Percentiles rank a stretch among this genome's conserved stretches.
Conservation (phyloP, 2,329 filamentous ascomycete genomes). For the Fusarium falciforme region DNA sequence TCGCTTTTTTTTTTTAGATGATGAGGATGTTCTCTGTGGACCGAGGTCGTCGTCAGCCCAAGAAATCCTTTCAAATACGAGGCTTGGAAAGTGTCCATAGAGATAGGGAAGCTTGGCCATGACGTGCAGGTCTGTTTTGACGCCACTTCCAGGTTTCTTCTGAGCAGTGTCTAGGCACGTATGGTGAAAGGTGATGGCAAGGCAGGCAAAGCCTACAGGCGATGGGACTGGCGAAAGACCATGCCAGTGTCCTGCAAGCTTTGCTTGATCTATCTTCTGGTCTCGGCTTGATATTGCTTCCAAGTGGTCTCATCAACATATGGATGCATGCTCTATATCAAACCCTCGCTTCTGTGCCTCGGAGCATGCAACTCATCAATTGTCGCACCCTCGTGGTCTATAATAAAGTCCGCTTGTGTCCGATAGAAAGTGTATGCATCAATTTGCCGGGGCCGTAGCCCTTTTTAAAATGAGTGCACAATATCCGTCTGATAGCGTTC, state of each 20-base stretch:
- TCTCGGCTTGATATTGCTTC: neutral
- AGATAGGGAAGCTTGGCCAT: neutral
- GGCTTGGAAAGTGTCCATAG: neutral
- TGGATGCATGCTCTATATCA: neutral
- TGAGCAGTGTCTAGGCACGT: neutral
- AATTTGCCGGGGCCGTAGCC: neutral
- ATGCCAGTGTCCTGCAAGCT: neutral
- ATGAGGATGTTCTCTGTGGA: neutral
- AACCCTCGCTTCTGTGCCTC: neutral
- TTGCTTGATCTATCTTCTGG: neutral
- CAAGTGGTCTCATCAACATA: neutral
- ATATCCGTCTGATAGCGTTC: neutral
- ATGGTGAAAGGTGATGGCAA: neutral
- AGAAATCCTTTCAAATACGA: neutral
- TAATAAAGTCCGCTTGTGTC: neutral
- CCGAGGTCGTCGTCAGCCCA: neutral
- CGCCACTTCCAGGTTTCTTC: neutral
- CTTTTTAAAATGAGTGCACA: neutral
- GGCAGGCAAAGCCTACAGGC: neutral
- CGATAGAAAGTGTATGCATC: neutral
- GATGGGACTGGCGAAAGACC: too few relatives aligned
- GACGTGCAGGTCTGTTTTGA: neutral
- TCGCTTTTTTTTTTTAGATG: neutral
- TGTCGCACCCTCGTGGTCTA: neutral
- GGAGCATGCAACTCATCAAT: neutral